Conservation (phyloP, 169 alveolate species). For the Theileria luwenshuni region DNA sequence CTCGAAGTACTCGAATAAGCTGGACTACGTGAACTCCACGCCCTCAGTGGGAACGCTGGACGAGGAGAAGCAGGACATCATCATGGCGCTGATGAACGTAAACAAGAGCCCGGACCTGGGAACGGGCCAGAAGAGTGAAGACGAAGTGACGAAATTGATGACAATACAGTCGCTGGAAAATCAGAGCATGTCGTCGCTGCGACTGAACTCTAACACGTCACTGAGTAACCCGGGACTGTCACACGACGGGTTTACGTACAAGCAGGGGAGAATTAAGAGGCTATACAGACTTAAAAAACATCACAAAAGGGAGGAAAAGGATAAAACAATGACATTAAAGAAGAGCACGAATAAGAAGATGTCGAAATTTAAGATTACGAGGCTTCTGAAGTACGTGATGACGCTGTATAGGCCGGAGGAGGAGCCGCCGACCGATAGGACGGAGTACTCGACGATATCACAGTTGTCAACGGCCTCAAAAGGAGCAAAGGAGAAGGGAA, state of each 20-base stretch:
- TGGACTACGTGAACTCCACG: background rate
- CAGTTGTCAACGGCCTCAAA: constrained; percentile 8
- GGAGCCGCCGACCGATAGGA: background rate
- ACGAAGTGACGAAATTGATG: background rate
- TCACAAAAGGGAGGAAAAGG: constrained; percentile 10
- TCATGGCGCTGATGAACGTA: constrained; percentile 1
- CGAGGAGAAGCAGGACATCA: background rate
- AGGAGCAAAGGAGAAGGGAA: background rate
- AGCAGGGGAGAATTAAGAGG: background rate
- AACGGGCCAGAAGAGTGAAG: too few relatives aligned
- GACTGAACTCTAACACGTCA: background rate
- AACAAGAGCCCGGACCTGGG: background rate
- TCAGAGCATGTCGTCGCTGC: background rate
- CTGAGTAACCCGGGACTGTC: background rate
- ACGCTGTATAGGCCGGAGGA: constrained; percentile 6
- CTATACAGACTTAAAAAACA: background rate
- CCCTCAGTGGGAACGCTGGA: background rate
- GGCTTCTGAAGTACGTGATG: constrained; percentile 3
- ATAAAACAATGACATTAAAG: background rate
- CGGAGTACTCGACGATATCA: constrained; percentile 6
- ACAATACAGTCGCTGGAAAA: background rate
- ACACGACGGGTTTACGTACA: background rate
- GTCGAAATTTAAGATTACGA: constrained; percentile 1
- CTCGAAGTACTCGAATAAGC: background rate
- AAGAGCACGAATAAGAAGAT: background rate